These are phyloP conservation scores for Sergeia podlipaevii DNA, from an alignment of 208 protist genomes.

Conservation along the genomic window DNA sequence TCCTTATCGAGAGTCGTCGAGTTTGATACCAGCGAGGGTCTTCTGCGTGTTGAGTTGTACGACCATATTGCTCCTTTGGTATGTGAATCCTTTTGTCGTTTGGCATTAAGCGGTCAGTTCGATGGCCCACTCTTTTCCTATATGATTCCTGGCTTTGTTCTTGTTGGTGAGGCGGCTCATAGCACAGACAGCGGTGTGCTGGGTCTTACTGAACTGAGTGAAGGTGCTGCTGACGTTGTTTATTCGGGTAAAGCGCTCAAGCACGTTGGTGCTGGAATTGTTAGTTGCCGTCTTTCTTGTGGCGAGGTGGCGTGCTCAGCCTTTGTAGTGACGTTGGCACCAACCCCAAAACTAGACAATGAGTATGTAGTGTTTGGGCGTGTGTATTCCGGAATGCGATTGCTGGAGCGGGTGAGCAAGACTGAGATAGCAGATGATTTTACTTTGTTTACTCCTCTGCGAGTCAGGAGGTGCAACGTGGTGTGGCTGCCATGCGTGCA, in stretches of 20 bases:
- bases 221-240: not conserved
- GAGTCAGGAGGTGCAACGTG: constrained; percentile 18
- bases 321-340: constrained; percentile 50
- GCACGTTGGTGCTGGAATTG: constrained; percentile 58
- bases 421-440: constrained; percentile 31
- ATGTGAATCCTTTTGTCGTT: constrained; percentile 29
- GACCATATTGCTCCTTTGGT: constrained; percentile 12
- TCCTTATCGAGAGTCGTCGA: constrained; percentile 43
- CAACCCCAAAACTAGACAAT: constrained; percentile 46
- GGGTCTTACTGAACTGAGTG: not conserved
- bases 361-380: constrained; percentile 57
- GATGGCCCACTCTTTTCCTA: constrained; percentile 23
- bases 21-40: constrained; percentile 30
- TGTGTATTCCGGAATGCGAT: constrained; percentile 39
- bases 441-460: constrained; percentile 30
- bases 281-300: constrained; percentile 20
- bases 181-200: not conserved
- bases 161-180: constrained; percentile 16
- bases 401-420: constrained; percentile 26
- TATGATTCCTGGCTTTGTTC: constrained; percentile 28
- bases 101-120: constrained; percentile 51
- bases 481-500: constrained; percentile 11
- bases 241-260: constrained; percentile 1
- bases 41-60: constrained; percentile 60
- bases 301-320: constrained; percentile 14